These are phyloP conservation scores for Aspergillus caelatus DNA, from an alignment of 2,329 filamentous ascomycete genomes.

Conservation along the genomic window DNA sequence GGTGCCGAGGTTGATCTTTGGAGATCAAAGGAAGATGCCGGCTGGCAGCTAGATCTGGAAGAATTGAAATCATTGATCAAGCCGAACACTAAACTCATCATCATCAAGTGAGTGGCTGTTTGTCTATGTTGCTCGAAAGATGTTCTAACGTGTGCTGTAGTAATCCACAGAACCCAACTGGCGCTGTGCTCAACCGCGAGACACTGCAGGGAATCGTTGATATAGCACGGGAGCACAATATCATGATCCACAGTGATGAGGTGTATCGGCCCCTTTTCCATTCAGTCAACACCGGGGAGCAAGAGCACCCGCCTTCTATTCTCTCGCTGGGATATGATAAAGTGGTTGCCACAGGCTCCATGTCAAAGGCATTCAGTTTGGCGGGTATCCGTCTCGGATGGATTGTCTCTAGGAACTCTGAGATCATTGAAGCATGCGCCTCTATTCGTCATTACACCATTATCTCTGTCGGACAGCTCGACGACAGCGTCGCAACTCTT, in stretches of 20 bases:
- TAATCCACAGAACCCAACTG: slow-evolving; percentile 83
- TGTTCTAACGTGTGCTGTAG: slow-evolving; percentile 13
- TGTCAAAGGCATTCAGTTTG: slow-evolving; percentile 79
- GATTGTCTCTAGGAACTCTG: slow-evolving; percentile 65
- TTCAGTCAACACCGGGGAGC: slow-evolving; percentile 49
- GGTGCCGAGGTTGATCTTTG: slow-evolving; percentile 79
- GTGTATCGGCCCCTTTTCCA: slow-evolving; percentile 82
- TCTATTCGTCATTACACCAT: slow-evolving; percentile 74
- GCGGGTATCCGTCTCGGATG: slow-evolving; percentile 78
- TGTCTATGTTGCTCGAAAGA: neutral
- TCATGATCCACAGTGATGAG: slow-evolving; percentile 74
- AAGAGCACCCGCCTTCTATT: slow-evolving; percentile 64
- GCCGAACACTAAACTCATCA: slow-evolving; percentile 58
- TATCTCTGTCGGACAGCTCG: slow-evolving; percentile 75
- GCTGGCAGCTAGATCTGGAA: slow-evolving; percentile 68
- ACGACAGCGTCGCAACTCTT: slow-evolving; percentile 72
- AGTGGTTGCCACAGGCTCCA: slow-evolving; percentile 71
- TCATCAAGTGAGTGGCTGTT: slow-evolving; percentile 54
- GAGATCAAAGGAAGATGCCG: slow-evolving; percentile 66
- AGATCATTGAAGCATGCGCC: slow-evolving; percentile 64
- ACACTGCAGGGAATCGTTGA: slow-evolving; percentile 63
- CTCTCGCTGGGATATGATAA: slow-evolving; percentile 69
- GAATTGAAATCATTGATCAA: slow-evolving; percentile 66
- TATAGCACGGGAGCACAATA: slow-evolving; percentile 62
- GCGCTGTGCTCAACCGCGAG: slow-evolving; percentile 64